These are phyloP conservation scores for Monosporascus sp. DNA, from an alignment of 2,329 filamentous ascomycete genomes.

Conservation along the genomic window DNA sequence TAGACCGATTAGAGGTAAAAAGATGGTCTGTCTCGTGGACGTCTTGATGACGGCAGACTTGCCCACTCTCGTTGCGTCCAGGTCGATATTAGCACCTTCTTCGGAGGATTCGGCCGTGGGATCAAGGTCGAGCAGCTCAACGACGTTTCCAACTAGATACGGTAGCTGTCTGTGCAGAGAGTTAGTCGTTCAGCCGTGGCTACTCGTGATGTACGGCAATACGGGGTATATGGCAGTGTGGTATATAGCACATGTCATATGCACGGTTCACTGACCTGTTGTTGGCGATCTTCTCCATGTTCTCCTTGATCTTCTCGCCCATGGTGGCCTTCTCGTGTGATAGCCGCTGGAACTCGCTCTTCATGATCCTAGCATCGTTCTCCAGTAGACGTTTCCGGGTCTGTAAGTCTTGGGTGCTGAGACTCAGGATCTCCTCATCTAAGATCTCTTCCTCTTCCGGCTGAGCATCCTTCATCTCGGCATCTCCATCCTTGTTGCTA, in stretches of 20 bases:
- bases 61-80: slow-evolving; percentile 92
- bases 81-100: slow-evolving; percentile 96
- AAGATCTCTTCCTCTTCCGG: slow-evolving; percentile 73
- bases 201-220: no score
- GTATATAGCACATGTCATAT: slow-evolving; percentile 1
- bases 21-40: slow-evolving; percentile 96
- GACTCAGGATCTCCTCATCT: slow-evolving; percentile 87
- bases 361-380: slow-evolving; percentile 98
- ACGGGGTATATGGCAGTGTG: no score
- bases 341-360: slow-evolving; percentile 90
- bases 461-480: slow-evolving; percentile 85
- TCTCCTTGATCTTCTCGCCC: slow-evolving; percentile 99
- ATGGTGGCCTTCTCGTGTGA: slow-evolving; percentile 93
- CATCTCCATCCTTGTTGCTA: slow-evolving; percentile 64
- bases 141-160: slow-evolving; percentile 96
- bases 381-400: slow-evolving; percentile 88
- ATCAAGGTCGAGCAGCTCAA: slow-evolving; percentile 93
- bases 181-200: slow-evolving; percentile 6
- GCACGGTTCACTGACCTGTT: slow-evolving; percentile 63
- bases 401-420: slow-evolving; percentile 91
- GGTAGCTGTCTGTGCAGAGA: slow-evolving; percentile 73
- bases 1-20: slow-evolving; percentile 91
- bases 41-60: slow-evolving; percentile 99
- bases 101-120: slow-evolving; percentile 93
- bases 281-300: slow-evolving; percentile 97